phyloP scores from a whole-genome alignment of 805 yeast species.

The Huiozyma sinensis region DNA sequence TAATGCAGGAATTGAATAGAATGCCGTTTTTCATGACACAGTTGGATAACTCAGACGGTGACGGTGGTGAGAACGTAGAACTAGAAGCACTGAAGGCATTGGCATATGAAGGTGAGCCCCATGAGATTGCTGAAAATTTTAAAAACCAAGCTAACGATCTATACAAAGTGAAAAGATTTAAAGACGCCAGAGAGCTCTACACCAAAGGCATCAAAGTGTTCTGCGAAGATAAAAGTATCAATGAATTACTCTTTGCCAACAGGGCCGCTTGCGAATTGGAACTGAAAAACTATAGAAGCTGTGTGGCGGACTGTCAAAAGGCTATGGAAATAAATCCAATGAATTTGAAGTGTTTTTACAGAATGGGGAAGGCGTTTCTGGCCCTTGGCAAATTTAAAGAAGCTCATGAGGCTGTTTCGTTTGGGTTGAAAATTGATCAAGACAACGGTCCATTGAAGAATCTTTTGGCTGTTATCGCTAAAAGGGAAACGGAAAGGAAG shows the following conservation, averaged over 20 bases:
- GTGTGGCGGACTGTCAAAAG: conserved; percentile 75
- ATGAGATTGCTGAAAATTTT: conserved; percentile 81
- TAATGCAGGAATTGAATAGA: conserved; percentile 65
- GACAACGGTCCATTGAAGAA: conserved; percentile 45
- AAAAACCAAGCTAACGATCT: conserved; percentile 89
- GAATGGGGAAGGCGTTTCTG: conserved; percentile 75
- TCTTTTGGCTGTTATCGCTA: conserved; percentile 33
- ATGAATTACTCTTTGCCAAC: conserved; percentile 59
- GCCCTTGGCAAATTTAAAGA: conserved; percentile 61
- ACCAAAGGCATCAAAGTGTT: conserved; percentile 68
- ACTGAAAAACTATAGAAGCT: conserved; percentile 69
- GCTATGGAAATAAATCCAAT: conserved; percentile 56
- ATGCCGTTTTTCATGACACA: conserved; percentile 92
- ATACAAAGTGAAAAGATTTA: conserved; percentile 58
- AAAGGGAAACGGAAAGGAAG: conserved; percentile 29
- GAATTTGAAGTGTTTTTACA: conserved; percentile 73
- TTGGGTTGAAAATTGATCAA: conserved; percentile 53
- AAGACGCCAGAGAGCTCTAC: conserved; percentile 68
- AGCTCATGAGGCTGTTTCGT: conserved; percentile 52
- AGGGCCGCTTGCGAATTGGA: conserved; percentile 90
- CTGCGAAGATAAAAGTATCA: conserved; percentile 45
- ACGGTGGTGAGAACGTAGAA: conserved; percentile 51
- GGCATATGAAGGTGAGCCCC: conserved; percentile 92
- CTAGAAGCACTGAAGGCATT: conserved; percentile 84
- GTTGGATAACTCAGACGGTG: conserved; percentile 65